Percentiles rank a stretch among this genome's conserved stretches.
Conservation (phyloP, 1,284 basidiomycete genomes). For the Ceratobasidium sp. region DNA sequence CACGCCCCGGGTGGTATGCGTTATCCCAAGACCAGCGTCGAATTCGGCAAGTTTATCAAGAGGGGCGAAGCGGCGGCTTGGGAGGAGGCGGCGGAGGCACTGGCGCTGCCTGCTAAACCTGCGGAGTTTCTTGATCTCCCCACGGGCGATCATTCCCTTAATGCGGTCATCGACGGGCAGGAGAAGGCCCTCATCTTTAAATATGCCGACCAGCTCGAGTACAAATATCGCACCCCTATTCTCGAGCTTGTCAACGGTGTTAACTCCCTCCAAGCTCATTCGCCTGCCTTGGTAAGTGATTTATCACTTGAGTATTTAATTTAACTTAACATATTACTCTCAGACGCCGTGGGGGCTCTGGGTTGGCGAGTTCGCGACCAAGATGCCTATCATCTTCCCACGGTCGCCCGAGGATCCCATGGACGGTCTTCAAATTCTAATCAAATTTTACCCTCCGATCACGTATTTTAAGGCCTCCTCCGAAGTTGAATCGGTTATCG, state of each 20-base stretch:
- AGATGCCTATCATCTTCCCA: neutral
- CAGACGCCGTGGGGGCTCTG: neutral
- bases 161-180: neutral
- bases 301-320: neutral
- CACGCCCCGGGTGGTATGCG: constrained; percentile 3
- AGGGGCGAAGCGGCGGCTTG: too few species aligned
- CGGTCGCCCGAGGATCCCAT: neutral
- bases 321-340: neutral
- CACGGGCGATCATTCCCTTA: neutral
- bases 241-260: neutral
- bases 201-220: neutral
- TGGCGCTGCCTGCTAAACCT: neutral
- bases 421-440: neutral
- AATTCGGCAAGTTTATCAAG: neutral
- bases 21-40: neutral
- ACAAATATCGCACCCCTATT: neutral
- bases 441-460: neutral
- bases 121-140: neutral
- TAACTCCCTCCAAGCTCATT: neutral
- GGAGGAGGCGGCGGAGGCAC: too few species aligned
- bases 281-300: neutral
- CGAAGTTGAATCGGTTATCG: neutral
- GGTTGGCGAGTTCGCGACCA: neutral
- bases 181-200: neutral
- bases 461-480: neutral